phyloP scores from a whole-genome alignment of 257 asterid species.

The Orobanche coerulescens region DNA sequence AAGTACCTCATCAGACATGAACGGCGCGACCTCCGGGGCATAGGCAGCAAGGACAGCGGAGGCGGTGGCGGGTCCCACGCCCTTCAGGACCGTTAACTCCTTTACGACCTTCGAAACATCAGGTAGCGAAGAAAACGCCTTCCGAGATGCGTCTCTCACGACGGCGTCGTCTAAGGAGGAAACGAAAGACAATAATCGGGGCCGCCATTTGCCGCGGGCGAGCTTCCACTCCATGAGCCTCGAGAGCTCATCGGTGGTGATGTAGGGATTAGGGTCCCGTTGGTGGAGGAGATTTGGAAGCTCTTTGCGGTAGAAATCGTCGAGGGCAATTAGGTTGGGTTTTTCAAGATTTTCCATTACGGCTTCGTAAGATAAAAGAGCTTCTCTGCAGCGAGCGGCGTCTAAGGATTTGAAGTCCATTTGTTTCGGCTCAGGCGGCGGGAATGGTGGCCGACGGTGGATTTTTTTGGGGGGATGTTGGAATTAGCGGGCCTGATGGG shows the following conservation, averaged over 20 bases:
- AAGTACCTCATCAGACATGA: conserved; percentile 86
- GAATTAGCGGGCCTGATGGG: conserved; percentile 18
- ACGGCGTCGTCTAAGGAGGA: conserved; percentile 47
- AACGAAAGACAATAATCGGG: conserved; percentile 65
- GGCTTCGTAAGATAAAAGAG: conserved; percentile 46
- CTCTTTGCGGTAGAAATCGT: conserved; percentile 64
- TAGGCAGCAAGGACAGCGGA: conserved; percentile 85
- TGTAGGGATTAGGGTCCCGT: conserved; percentile 63
- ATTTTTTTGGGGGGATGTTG: not conserved
- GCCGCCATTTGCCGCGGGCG: conserved; percentile 82
- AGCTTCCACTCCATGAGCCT: conserved; percentile 89
- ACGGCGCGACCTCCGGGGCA: conserved; percentile 73
- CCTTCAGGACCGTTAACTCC: conserved; percentile 67
- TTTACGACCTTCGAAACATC: conserved; percentile 55
- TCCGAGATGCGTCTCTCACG: conserved; percentile 57
- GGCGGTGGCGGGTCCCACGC: conserved; percentile 95
- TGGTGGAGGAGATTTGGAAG: conserved; percentile 56
- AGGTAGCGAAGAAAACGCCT: conserved; percentile 63
- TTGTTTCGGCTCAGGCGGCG: not conserved
- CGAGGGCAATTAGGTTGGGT: conserved; percentile 55
- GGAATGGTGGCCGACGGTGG: not conserved
- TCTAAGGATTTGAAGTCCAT: conserved; percentile 53
- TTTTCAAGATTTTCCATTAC: conserved; percentile 39
- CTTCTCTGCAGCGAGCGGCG: conserved; percentile 43
- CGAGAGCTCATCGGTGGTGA: conserved; percentile 57